Conservation (phyloP, 148 eudicot species). For the Nepenthes gracilis region DNA sequence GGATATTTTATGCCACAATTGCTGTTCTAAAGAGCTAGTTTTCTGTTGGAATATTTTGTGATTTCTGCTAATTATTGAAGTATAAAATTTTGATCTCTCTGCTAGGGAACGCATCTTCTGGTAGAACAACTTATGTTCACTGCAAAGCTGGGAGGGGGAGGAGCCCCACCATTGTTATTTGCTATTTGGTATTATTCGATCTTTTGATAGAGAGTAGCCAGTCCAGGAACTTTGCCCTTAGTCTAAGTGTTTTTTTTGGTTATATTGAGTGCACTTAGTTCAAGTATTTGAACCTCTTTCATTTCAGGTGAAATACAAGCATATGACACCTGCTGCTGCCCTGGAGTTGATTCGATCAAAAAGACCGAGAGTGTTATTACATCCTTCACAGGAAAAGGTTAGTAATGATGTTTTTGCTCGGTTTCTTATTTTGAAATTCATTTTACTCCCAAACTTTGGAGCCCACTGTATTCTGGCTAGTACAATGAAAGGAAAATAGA, state of each 20-base stretch:
- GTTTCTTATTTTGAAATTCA: background rate
- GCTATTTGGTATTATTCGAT: constrained; percentile 37
- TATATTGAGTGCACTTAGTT: background rate
- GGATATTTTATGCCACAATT: background rate
- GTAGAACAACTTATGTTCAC: constrained; percentile 76
- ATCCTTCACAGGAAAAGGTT: constrained; percentile 61
- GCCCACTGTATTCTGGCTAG: background rate
- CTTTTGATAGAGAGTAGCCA: background rate
- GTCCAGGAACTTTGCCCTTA: background rate
- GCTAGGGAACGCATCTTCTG: constrained; percentile 45
- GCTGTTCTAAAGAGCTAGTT: background rate
- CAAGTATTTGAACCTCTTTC: background rate
- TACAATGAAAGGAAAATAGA: no score
- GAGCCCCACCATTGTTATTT: constrained; percentile 79
- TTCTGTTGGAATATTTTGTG: background rate
- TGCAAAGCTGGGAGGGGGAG: constrained; percentile 96
- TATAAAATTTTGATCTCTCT: background rate
- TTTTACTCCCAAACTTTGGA: background rate
- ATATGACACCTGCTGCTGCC: constrained; percentile 57
- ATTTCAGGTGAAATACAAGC: constrained; percentile 46
- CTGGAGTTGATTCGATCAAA: constrained; percentile 51
- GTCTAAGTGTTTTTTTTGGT: background rate
- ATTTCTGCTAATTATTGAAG: background rate
- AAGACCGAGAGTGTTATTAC: constrained; percentile 64
- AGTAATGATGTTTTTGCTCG: background rate